phyloP scores from a whole-genome alignment of 2,329 filamentous ascomycete species.

The Dothideomycetidae sp. region DNA sequence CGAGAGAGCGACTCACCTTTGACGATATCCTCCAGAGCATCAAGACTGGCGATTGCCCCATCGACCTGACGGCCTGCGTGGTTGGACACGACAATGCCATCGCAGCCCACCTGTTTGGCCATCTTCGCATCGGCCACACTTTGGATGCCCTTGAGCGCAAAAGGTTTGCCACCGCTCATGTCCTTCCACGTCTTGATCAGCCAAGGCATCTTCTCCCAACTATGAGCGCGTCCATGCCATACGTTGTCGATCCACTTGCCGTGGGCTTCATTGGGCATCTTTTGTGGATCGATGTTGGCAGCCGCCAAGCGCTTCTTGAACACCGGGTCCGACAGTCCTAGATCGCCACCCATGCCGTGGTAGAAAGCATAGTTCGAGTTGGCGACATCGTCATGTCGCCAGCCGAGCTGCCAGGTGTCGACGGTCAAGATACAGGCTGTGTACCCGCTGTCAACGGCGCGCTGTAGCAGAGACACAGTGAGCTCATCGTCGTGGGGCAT shows the following conservation, averaged over 20 bases:
- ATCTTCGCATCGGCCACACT: constrained; percentile 47
- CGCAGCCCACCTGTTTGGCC: constrained; percentile 45
- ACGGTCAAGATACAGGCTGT: constrained; percentile 45
- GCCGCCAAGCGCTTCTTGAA: constrained; percentile 41
- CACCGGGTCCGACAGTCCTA: constrained; percentile 45
- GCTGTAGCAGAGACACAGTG: constrained; percentile 40
- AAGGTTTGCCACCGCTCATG: constrained; percentile 42
- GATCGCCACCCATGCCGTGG: constrained; percentile 42
- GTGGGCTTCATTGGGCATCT: constrained; percentile 39
- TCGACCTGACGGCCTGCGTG: constrained; percentile 56
- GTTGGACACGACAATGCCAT: constrained; percentile 57
- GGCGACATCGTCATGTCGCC: constrained; percentile 44
- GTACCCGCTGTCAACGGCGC: constrained; percentile 42
- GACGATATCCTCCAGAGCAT: constrained; percentile 45
- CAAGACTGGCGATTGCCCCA: constrained; percentile 44
- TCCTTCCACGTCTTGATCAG: constrained; percentile 43
- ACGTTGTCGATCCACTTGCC: constrained; percentile 51
- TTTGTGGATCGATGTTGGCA: constrained; percentile 39
- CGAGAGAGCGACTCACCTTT: constrained; percentile 24
- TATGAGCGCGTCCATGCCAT: constrained; percentile 48
- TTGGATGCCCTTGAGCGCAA: constrained; percentile 57
- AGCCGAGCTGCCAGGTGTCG: constrained; percentile 50
- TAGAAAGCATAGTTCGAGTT: constrained; percentile 50
- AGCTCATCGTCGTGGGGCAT: constrained; percentile 49
- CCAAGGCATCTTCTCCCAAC: constrained; percentile 56